Conservation (phyloP, 768 basidiomycete genomes). For the Arthromyces matolae region DNA sequence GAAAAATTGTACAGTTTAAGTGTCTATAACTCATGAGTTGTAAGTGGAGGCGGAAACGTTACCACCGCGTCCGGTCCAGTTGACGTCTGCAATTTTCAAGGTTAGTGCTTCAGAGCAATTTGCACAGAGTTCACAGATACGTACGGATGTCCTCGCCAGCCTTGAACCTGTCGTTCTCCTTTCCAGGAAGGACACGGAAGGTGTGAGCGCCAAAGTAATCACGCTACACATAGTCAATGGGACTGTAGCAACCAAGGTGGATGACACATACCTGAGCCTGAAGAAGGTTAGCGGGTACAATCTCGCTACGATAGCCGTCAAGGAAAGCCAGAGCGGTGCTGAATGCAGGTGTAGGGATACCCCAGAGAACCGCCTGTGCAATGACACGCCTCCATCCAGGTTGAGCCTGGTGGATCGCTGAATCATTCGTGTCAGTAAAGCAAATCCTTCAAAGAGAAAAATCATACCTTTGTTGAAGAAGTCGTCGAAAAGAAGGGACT, state of each 20-base stretch:
- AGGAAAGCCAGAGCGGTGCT: conserved; percentile 98
- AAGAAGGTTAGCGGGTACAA: conserved; percentile 89
- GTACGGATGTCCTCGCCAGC: conserved; percentile 82
- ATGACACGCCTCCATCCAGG: conserved; percentile 97
- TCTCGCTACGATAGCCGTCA: conserved; percentile 96
- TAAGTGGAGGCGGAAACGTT: conserved; percentile 90
- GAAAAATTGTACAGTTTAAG: conserved; percentile 9
- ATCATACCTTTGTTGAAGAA: conserved; percentile 89
- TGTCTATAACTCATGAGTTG: conserved; percentile 39
- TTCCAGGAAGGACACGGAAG: conserved; percentile 89
- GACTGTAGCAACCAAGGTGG: neutral
- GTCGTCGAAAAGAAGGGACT: conserved; percentile 91
- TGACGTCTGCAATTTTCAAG: conserved; percentile 83
- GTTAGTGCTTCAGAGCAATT: conserved; percentile 2
- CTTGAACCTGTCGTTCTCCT: conserved; percentile 82
- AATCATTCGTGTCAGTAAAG: conserved; percentile 2
- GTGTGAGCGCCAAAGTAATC: conserved; percentile 99
- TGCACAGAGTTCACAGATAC: conserved; percentile 29
- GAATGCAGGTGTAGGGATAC: conserved; percentile 96
- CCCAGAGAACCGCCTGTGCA: conserved; percentile 96
- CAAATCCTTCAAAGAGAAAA: conserved; percentile 4
- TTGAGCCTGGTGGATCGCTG: conserved; percentile 90
- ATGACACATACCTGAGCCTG: conserved; percentile 73
- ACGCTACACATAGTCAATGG: conserved; percentile 44
- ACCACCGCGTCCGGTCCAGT: conserved; percentile 98